These are phyloP conservation scores for Mucuna pruriens DNA, from an alignment of 306 rosid genomes.

Conservation along the genomic window DNA sequence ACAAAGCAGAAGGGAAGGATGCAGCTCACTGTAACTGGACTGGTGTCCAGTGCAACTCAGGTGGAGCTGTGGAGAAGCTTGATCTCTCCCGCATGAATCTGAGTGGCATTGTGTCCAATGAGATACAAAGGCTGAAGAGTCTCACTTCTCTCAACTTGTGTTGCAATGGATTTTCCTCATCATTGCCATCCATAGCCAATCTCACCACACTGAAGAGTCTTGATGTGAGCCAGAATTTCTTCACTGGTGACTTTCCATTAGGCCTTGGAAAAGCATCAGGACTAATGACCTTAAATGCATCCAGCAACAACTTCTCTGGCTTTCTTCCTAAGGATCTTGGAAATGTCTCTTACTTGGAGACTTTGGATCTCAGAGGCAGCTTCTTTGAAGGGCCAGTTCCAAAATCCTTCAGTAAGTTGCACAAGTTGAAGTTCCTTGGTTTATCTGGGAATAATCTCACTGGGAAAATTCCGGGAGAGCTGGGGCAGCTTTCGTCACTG, in stretches of 20 bases:
- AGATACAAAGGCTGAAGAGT: conserved; percentile 56
- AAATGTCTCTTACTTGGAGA: conserved; percentile 71
- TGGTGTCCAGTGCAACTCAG: conserved; percentile 74
- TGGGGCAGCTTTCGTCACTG: conserved; percentile 72
- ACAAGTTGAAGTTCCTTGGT: conserved; percentile 85
- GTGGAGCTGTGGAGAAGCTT: conserved; percentile 64
- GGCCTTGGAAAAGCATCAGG: conserved; percentile 61
- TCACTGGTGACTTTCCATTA: conserved; percentile 67
- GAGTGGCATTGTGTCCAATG: conserved; percentile 66
- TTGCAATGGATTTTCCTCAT: conserved; percentile 72
- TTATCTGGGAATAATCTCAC: conserved; percentile 90
- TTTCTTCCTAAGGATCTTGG: conserved; percentile 79
- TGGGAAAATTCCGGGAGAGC: conserved; percentile 68
- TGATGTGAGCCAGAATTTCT: conserved; percentile 84
- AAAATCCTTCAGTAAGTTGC: conserved; percentile 54
- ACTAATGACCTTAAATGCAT: conserved; percentile 64
- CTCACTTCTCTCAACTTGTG: conserved; percentile 74
- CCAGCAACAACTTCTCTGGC: conserved; percentile 84
- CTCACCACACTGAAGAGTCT: conserved; percentile 62
- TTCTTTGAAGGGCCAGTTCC: conserved; percentile 81
- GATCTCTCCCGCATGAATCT: conserved; percentile 88
- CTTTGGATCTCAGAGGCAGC: conserved; percentile 85
- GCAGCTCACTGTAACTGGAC: conserved; percentile 74
- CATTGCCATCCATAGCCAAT: conserved; percentile 63
- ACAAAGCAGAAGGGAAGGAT: conserved; percentile 31